phyloP scores from a whole-genome alignment of 2,329 filamentous ascomycete species.

The Exophiala oligosperma region DNA sequence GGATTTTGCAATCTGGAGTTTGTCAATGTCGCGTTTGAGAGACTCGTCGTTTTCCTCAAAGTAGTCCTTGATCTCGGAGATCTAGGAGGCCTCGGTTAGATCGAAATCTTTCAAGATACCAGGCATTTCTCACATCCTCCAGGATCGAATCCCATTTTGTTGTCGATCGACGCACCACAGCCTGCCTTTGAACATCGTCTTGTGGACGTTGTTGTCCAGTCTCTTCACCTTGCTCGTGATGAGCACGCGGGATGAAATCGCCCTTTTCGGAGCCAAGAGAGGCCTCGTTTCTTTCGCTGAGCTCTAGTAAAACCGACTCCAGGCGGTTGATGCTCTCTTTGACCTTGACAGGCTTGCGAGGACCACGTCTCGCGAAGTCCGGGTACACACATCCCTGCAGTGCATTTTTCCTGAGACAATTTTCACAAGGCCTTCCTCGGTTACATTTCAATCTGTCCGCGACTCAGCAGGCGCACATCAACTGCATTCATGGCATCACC shows the following conservation, averaged over 20 bases:
- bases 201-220: no score
- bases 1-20: background rate
- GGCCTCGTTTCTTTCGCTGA: background rate
- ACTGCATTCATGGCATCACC: background rate
- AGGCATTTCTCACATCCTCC: background rate
- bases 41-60: conserved; percentile 1
- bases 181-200: no score
- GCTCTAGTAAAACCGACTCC: background rate
- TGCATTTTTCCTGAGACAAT: background rate
- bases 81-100: background rate
- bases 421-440: conserved; percentile 1
- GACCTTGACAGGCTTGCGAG: background rate
- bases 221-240: no score
- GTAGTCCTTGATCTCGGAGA: background rate
- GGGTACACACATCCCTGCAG: background rate
- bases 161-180: background rate
- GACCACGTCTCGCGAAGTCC: background rate
- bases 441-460: background rate
- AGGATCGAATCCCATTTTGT: background rate
- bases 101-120: background rate
- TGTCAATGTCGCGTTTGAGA: conserved; percentile 1
- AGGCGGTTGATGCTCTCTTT: conserved; percentile 3
- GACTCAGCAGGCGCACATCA: no score
- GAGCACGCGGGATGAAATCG: background rate
- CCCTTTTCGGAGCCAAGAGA: background rate